A percentile compares a stretch with the other conserved stretches of the same genome.
These are phyloP conservation scores for Talaromyces sp. DNA, from an alignment of 2,329 filamentous ascomycete species.

Conservation along the genomic window DNA sequence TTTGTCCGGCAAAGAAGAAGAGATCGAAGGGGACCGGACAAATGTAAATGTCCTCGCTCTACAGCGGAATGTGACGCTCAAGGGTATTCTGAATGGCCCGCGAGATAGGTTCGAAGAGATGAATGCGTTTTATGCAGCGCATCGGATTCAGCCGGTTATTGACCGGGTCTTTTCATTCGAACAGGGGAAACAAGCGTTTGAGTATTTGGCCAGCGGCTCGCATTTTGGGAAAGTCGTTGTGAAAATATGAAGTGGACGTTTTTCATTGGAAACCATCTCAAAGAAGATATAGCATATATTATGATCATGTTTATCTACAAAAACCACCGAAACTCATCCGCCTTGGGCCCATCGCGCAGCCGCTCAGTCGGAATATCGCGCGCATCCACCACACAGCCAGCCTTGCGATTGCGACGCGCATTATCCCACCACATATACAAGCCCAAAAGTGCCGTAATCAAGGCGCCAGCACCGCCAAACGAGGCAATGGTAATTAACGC, in stretches of 20 bases:
- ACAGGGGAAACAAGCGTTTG: slow-evolving; percentile 47
- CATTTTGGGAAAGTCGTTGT: slow-evolving; percentile 54
- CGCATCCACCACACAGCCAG: slow-evolving; percentile 52
- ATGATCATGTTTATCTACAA: slow-evolving; percentile 16
- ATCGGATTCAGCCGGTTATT: slow-evolving; percentile 38
- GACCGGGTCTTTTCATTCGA: slow-evolving; percentile 49
- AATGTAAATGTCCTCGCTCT: slow-evolving; percentile 56
- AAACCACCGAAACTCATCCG: slow-evolving; percentile 55
- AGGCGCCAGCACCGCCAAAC: slow-evolving; percentile 51
- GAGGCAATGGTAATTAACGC: slow-evolving; percentile 54
- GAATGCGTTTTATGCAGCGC: slow-evolving; percentile 27
- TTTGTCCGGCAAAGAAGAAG: slow-evolving; percentile 45
- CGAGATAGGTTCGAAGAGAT: slow-evolving; percentile 45
- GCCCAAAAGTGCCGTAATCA: slow-evolving; percentile 53
- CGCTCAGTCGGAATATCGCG: slow-evolving; percentile 53
- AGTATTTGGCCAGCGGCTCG: slow-evolving; percentile 46
- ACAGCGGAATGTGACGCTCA: slow-evolving; percentile 47
- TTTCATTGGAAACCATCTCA: neutral
- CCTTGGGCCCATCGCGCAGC: slow-evolving; percentile 50
- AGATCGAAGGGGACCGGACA: slow-evolving; percentile 50
- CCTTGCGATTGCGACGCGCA: slow-evolving; percentile 49
- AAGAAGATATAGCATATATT: neutral
- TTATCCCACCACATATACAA: slow-evolving; percentile 63
- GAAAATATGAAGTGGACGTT: neutral
- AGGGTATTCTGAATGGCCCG: slow-evolving; percentile 59